A percentile compares a stretch with the other conserved stretches of the same genome.
Conservation (phyloP, 2,329 filamentous ascomycete species). For the Nectriaceae sp. region DNA sequence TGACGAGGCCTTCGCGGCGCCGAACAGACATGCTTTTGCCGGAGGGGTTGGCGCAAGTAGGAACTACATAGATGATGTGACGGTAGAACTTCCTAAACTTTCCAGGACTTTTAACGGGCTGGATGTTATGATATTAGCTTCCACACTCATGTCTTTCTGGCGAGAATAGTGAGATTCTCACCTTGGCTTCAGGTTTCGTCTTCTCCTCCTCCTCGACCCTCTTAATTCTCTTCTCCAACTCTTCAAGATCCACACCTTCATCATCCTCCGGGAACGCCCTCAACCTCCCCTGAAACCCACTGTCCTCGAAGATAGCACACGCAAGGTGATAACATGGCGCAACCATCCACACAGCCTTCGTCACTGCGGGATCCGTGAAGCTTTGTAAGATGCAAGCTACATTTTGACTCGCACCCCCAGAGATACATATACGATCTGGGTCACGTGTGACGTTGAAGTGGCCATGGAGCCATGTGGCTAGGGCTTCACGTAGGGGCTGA, state of each 20-base stretch:
- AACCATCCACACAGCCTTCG: constrained; percentile 76
- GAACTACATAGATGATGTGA: constrained; percentile 85
- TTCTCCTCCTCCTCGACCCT: constrained; percentile 30
- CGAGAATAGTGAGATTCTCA: neutral
- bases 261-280: constrained; percentile 74
- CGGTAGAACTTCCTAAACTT: constrained; percentile 77
- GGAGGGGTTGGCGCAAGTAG: constrained; percentile 87
- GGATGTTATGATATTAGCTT: constrained; percentile 9
- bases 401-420: constrained; percentile 83
- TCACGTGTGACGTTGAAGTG: constrained; percentile 56
- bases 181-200: constrained; percentile 15
- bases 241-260: constrained; percentile 72
- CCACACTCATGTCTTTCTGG: neutral
- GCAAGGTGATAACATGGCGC: constrained; percentile 84
- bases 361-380: constrained; percentile 78
- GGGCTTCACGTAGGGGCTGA: constrained; percentile 63
- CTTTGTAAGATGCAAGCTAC: constrained; percentile 75
- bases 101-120: constrained; percentile 56
- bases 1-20: constrained; percentile 68
- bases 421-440: constrained; percentile 71
- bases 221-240: constrained; percentile 34
- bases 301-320: constrained; percentile 82
- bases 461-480: constrained; percentile 69
- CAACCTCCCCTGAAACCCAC: constrained; percentile 69
- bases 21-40: constrained; percentile 76